Base-by-base conservation (phyloP, 2,329 filamentous ascomycete species). In the Sporothrix globosa region DNA sequence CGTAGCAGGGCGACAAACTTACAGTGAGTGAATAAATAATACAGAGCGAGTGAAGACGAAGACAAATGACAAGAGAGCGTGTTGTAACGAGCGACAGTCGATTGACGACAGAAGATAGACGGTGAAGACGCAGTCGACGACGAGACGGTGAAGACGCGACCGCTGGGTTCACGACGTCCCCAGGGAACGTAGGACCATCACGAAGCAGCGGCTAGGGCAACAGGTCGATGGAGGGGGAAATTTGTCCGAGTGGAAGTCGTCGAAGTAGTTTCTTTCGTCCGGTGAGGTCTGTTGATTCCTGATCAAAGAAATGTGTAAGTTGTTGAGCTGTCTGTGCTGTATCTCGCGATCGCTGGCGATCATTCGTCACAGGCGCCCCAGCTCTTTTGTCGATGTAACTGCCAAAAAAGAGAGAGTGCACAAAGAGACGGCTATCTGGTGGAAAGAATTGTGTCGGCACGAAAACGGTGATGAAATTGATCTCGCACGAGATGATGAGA, bases 121-220 rank as follows among this genome's bases (percentile, higher is more conserved):
- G 34, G 56, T 60, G 27, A 53, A 44, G 19, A 60, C 21, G 54
- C 4, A 48, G 44, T 39, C 13, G 65, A 17, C 44, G 52, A n/a
- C n/a, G 41, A 46, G 27, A 41, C 19, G 63, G 39, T 50, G 60
- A 66, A 67, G 67, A 63, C 39, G 69, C 21, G 46, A 67, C 21
- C 41, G 39, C 54, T 41, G 46, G 21, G 54, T 68, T 70, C 65
- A 70, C 69, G 69, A 56, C 65, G 69, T 54, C 65, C 30, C 34
- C 39, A 63, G 39, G 48, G 52, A 52, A 63, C 52, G 56, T 53
- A 71, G 68, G 30, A 71, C 34, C 71, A 71, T 71, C 66, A 69
- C 69, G 68, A 58, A 56, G 48, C 19, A 54, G 34, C 66, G 66
- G 61, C 69, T 48, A 56, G 68, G 67, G 46, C 48, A 58, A 14